These are phyloP conservation scores for Hypoxylon sp. DNA, from an alignment of 2,329 filamentous ascomycete species.

Conservation along the genomic window DNA sequence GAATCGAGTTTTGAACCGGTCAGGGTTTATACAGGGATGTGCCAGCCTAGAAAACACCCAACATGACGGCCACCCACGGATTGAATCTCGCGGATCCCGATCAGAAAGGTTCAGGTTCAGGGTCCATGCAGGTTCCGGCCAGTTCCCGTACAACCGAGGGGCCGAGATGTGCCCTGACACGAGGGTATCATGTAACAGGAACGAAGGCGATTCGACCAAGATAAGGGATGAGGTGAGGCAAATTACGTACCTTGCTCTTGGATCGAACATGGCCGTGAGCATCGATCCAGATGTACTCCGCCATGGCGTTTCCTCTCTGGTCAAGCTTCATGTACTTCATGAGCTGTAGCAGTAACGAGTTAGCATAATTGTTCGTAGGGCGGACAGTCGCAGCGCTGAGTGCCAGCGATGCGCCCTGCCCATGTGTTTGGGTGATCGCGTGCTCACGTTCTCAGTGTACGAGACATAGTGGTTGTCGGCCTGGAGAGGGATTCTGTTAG, in stretches of 20 bases:
- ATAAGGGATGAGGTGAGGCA: conserved; percentile 42
- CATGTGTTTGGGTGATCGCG: conserved; percentile 37
- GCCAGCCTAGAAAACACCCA: conserved; percentile 29
- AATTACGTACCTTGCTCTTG: conserved; percentile 89
- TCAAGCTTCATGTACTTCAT: conserved; percentile 92
- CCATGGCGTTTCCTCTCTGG: conserved; percentile 90
- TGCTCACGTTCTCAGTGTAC: conserved; percentile 56
- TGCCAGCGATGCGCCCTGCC: conserved; percentile 31
- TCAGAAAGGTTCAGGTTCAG: conserved; percentile 38
- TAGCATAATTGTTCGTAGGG: conserved; percentile 35
- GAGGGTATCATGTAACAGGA: conserved; percentile 50
- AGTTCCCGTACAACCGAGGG: conserved; percentile 20
- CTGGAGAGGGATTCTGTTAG: conserved; percentile 54
- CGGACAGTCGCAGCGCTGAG: conserved; percentile 32
- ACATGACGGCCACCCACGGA: conserved; percentile 31
- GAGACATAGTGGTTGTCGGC: conserved; percentile 58
- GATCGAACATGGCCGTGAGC: conserved; percentile 86
- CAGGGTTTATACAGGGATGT: conserved; percentile 36
- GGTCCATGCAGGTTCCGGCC: conserved; percentile 29
- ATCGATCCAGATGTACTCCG: conserved; percentile 98
- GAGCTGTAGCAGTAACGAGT: conserved; percentile 71
- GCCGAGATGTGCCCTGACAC: conserved; percentile 40
- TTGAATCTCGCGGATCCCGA: conserved; percentile 29
- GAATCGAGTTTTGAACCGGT: conserved; percentile 36
- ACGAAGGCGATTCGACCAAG: conserved; percentile 48